Evolutionary conservation across 2,329 filamentous ascomycete species (phyloP).

Genomic region (Sporothrix pseudoabietina): DNA sequence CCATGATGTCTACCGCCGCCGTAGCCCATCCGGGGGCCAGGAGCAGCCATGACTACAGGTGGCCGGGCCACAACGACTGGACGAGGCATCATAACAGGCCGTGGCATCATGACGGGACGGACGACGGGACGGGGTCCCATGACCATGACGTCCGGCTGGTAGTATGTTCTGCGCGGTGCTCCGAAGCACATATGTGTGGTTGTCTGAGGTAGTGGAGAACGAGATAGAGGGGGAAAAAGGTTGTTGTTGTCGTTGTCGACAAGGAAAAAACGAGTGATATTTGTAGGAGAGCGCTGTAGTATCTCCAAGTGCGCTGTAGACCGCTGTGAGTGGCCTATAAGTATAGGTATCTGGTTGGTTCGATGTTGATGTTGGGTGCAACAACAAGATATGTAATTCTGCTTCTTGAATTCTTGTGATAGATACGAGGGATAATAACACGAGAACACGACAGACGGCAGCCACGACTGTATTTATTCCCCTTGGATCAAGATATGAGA

Average conservation of each 20-base stretch:
- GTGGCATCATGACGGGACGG: slow-evolving; percentile 22
- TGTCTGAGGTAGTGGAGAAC: not conserved
- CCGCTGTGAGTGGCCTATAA: not conserved
- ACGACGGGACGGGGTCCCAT: slow-evolving; percentile 17
- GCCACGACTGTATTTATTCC: slow-evolving; percentile 16
- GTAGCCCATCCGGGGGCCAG: slow-evolving; percentile 7
- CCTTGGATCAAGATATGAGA: not conserved
- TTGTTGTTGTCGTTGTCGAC: not conserved
- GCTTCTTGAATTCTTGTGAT: not conserved
- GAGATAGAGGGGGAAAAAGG: not conserved
- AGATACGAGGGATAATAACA: not conserved
- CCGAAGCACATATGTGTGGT: slow-evolving; percentile 25
- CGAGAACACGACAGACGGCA: not conserved
- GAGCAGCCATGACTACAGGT: not conserved
- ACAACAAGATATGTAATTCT: not conserved
- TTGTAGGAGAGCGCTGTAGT: not conserved
- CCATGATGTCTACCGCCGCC: slow-evolving; percentile 12
- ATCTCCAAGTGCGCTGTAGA: not conserved
- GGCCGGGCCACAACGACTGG: not conserved
- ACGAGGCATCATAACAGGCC: slow-evolving; percentile 8
- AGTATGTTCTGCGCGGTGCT: slow-evolving; percentile 9
- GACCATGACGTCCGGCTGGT: slow-evolving; percentile 9
- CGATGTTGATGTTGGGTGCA: not conserved
- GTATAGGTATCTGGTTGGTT: not conserved
- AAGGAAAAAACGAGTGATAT: not conserved